Evolutionary conservation across 345 rosid genomes (phyloP).

Genomic region (Boechera retrofracta): DNA sequence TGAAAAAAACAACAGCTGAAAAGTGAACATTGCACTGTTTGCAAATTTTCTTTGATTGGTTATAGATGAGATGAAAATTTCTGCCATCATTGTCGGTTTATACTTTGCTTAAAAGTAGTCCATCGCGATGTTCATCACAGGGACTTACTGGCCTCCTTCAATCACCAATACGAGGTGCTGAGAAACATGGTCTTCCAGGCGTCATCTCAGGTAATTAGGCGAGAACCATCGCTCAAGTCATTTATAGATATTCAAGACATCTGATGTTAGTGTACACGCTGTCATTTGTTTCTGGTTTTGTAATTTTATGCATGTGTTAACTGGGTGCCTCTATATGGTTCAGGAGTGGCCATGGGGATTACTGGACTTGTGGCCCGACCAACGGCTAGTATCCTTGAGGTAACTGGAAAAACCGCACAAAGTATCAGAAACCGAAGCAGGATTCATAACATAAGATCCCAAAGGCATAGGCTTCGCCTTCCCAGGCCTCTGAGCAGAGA

Average conservation of each 20-base stretch:
- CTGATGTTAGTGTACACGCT: conserved; percentile 6
- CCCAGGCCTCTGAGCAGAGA: conserved; percentile 84
- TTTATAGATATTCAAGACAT: conserved; percentile 19
- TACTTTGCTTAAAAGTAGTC: conserved; percentile 9
- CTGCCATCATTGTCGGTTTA: not conserved
- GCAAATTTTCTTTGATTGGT: conserved; percentile 15
- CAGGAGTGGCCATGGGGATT: conserved; percentile 87
- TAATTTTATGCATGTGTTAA: conserved; percentile 14
- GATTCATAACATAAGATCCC: conserved; percentile 62
- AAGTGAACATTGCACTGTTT: not conserved
- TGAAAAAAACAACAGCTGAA: not conserved
- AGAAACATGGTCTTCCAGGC: conserved; percentile 95
- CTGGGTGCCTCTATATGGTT: conserved; percentile 28
- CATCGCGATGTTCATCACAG: conserved; percentile 47
- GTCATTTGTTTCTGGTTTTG: conserved; percentile 18
- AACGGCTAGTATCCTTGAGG: conserved; percentile 94
- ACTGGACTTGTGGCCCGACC: conserved; percentile 98
- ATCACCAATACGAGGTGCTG: conserved; percentile 87
- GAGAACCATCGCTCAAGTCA: conserved; percentile 3
- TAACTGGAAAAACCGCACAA: conserved; percentile 90
- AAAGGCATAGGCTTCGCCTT: conserved; percentile 66
- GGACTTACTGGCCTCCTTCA: conserved; percentile 97
- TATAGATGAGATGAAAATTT: conserved; percentile 26
- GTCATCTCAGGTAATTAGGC: conserved; percentile 75
- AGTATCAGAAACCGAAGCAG: conserved; percentile 89